phyloP scores from a whole-genome alignment of 306 rosid genomes.

The Ceratonia siliqua region DNA sequence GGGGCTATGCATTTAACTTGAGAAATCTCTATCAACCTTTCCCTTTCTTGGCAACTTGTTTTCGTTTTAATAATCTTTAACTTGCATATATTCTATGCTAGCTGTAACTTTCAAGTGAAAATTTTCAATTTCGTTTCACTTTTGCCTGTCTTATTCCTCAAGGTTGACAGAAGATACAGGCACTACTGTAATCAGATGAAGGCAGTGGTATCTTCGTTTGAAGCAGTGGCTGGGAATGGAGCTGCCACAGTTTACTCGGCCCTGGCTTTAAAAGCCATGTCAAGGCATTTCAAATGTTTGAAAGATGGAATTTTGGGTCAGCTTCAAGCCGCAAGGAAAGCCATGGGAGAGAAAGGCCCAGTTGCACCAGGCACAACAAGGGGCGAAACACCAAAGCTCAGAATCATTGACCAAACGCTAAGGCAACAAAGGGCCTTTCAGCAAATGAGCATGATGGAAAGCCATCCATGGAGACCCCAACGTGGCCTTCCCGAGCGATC shows the following conservation, averaged over 20 bases:
- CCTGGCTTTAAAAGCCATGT: conserved; percentile 88
- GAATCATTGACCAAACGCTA: conserved; percentile 71
- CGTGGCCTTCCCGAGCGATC: conserved; percentile 87
- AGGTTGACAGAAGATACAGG: conserved; percentile 92
- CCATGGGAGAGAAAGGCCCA: conserved; percentile 86
- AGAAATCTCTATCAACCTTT: conserved; percentile 7
- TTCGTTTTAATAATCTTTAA: not conserved
- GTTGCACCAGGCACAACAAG: conserved; percentile 70
- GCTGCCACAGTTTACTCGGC: conserved; percentile 84
- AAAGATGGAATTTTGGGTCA: conserved; percentile 79
- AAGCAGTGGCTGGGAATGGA: conserved; percentile 74
- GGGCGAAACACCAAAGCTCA: conserved; percentile 91
- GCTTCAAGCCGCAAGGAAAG: conserved; percentile 58
- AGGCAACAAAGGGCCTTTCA: conserved; percentile 89
- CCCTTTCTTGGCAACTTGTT: conserved; percentile 21
- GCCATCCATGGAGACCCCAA: conserved; percentile 91
- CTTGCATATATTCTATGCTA: not conserved
- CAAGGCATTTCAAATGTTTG: conserved; percentile 75
- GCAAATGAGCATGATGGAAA: conserved; percentile 89
- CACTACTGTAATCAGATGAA: conserved; percentile 90
- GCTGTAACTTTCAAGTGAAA: conserved; percentile 1
- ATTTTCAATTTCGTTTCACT: no score
- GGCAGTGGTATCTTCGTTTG: conserved; percentile 77
- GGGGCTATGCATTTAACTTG: not conserved
- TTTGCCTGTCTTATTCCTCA: not conserved